phyloP scores from a whole-genome alignment of 805 yeast species.

The Hyphopichia homilentoma region DNA sequence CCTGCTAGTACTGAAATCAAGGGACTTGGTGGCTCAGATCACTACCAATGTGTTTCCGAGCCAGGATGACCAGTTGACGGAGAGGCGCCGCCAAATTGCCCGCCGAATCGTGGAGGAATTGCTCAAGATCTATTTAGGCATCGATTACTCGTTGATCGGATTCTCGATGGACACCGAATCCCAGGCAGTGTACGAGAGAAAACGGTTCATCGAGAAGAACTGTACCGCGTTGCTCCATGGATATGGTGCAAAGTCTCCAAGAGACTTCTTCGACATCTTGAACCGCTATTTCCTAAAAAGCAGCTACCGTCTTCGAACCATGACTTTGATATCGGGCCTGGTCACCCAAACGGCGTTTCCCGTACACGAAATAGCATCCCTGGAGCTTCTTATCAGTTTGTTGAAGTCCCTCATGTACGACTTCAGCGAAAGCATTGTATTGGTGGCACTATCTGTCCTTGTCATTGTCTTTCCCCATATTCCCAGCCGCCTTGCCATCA shows the following conservation, averaged over 20 bases:
- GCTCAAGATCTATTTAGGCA: slow-evolving; percentile 22
- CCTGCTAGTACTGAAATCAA: slow-evolving; percentile 29
- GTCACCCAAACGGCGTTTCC: slow-evolving; percentile 23
- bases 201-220: slow-evolving; percentile 45
- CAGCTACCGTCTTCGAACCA: slow-evolving; percentile 30
- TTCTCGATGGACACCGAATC: slow-evolving; percentile 14
- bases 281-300: slow-evolving; percentile 31
- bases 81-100: slow-evolving; percentile 18
- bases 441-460: slow-evolving; percentile 27
- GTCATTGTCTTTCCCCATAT: slow-evolving; percentile 42
- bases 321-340: slow-evolving; percentile 34
- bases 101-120: slow-evolving; percentile 18
- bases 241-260: slow-evolving; percentile 40
- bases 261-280: slow-evolving; percentile 31
- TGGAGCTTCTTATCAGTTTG: slow-evolving; percentile 34
- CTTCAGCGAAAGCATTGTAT: slow-evolving; percentile 34
- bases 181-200: slow-evolving; percentile 45
- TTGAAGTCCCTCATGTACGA: slow-evolving; percentile 41
- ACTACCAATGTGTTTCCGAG: slow-evolving; percentile 12
- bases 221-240: slow-evolving; percentile 35
- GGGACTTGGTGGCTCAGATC: slow-evolving; percentile 22
- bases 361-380: slow-evolving; percentile 25
- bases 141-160: slow-evolving; percentile 14
- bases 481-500: slow-evolving; percentile 19
- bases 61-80: slow-evolving; percentile 17